Conservation (phyloP, 768 basidiomycete genomes). For the Guyanaporus albipodus region DNA sequence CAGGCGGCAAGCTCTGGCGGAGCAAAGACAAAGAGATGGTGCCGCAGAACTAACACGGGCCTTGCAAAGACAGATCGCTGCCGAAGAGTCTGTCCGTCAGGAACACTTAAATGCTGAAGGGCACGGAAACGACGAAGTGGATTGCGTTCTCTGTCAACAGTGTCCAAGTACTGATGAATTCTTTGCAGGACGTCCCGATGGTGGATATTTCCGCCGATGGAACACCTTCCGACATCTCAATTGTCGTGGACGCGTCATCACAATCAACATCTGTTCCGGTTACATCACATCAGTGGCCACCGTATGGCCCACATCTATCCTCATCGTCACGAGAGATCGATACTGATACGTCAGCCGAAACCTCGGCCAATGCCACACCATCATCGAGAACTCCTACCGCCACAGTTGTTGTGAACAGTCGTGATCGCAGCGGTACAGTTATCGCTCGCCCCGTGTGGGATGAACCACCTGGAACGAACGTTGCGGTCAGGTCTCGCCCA, state of each 20-base stretch:
- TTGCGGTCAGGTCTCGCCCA: slow-evolving; percentile 29
- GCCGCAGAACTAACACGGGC: slow-evolving; percentile 55
- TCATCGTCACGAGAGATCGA: slow-evolving; percentile 43
- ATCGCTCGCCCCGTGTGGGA: slow-evolving; percentile 67
- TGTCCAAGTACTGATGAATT: slow-evolving; percentile 6
- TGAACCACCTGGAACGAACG: slow-evolving; percentile 22
- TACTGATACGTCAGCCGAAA: slow-evolving; percentile 59
- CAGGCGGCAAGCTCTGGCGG: slow-evolving; percentile 51
- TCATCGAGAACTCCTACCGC: slow-evolving; percentile 59
- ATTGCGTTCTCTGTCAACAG: slow-evolving; percentile 2
- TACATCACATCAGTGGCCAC: slow-evolving; percentile 17
- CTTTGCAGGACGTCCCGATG: slow-evolving; percentile 34
- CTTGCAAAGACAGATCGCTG: slow-evolving; percentile 48
- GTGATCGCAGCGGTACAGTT: slow-evolving; percentile 75
- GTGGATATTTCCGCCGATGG: slow-evolving; percentile 20
- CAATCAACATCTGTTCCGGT: slow-evolving; percentile 17
- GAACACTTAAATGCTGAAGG: slow-evolving; percentile 5
- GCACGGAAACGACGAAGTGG: slow-evolving; percentile 25
- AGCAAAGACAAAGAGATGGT: slow-evolving; percentile 53
- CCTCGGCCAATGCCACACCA: slow-evolving; percentile 57
- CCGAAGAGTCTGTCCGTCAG: slow-evolving; percentile 25
- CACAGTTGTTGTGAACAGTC: slow-evolving; percentile 50
- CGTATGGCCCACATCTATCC: slow-evolving; percentile 19
- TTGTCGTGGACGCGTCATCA: slow-evolving; percentile 20
- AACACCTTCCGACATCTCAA: slow-evolving; percentile 18